These are phyloP conservation scores for Candida sp. DNA, from an alignment of 1,139 yeast species.

Conservation along the genomic window DNA sequence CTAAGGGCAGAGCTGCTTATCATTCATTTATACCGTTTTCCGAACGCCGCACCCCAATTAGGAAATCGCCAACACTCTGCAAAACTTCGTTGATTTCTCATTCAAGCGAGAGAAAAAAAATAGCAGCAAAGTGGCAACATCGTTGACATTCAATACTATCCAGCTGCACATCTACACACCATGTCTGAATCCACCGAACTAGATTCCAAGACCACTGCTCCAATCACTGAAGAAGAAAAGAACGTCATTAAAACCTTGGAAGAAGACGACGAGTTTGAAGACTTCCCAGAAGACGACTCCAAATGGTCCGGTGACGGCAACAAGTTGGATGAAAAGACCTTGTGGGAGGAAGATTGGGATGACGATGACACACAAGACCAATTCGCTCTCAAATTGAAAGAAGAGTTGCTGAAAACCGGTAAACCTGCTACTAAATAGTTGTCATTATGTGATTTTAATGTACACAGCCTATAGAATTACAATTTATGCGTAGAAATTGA, in stretches of 20 bases:
- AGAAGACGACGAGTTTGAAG: slow-evolving; percentile 96
- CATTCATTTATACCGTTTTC: neutral
- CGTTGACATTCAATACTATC: neutral
- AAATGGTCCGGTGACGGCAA: slow-evolving; percentile 51
- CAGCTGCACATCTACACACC: neutral
- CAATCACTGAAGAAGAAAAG: slow-evolving; percentile 28
- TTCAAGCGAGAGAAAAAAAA: neutral
- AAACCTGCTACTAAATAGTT: slow-evolving; percentile 8
- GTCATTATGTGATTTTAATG: neutral
- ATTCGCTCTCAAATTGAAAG: slow-evolving; percentile 71
- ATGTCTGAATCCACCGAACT: slow-evolving; percentile 3
- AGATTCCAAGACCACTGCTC: slow-evolving; percentile 3
- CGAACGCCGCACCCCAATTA: neutral
- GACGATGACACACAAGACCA: slow-evolving; percentile 91
- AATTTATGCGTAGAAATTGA: slow-evolving; percentile 84
- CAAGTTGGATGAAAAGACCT: slow-evolving; percentile 45
- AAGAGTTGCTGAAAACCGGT: slow-evolving; percentile 32
- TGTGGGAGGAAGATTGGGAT: slow-evolving; percentile 98
- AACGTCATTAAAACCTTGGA: slow-evolving; percentile 67
- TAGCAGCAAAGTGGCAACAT: neutral
- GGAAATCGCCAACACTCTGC: neutral
- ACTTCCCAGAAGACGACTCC: slow-evolving; percentile 85
- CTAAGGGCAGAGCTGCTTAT: too few species aligned
- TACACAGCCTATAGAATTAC: neutral
- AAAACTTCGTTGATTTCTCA: neutral